Conservation (phyloP, 1,284 basidiomycete genomes). For the Tausonia pullulans region DNA sequence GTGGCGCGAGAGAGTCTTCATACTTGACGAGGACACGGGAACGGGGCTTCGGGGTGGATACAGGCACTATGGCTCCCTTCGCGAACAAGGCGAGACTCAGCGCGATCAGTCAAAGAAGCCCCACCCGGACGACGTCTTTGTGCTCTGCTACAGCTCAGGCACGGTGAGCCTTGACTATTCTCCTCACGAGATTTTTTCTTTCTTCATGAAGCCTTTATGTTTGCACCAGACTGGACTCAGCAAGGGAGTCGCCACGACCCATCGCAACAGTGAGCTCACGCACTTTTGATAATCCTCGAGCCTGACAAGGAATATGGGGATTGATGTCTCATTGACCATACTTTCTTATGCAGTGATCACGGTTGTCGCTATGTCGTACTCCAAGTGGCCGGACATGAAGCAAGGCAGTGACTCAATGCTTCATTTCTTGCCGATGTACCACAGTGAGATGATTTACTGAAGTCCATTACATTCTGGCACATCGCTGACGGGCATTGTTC, state of each 20-base stretch:
- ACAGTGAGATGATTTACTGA: too few species aligned
- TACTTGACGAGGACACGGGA: background rate
- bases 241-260: slow-evolving; percentile 19
- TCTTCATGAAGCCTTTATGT: too few species aligned
- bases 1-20: background rate
- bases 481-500: too few species aligned
- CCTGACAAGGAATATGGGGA: too few species aligned
- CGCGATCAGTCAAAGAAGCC: background rate
- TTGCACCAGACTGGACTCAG: slow-evolving; percentile 20
- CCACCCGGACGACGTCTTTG: slow-evolving; percentile 41
- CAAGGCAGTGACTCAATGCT: background rate
- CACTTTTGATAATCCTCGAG: slow-evolving; percentile 2
- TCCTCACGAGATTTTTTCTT: slow-evolving; percentile 26
- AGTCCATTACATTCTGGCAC: too few species aligned
- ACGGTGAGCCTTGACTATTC: slow-evolving; percentile 31
- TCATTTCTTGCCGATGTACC: background rate
- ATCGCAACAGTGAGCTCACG: slow-evolving; percentile 30
- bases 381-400: slow-evolving; percentile 32
- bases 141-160: slow-evolving; percentile 49
- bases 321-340: too few species aligned
- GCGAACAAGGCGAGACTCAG: too few species aligned
- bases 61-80: background rate
- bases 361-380: too few species aligned
- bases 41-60: background rate
- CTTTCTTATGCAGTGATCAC: too few species aligned